These are phyloP conservation scores for Lentinula sp. DNA, from an alignment of 768 basidiomycete species.

Conservation along the genomic window DNA sequence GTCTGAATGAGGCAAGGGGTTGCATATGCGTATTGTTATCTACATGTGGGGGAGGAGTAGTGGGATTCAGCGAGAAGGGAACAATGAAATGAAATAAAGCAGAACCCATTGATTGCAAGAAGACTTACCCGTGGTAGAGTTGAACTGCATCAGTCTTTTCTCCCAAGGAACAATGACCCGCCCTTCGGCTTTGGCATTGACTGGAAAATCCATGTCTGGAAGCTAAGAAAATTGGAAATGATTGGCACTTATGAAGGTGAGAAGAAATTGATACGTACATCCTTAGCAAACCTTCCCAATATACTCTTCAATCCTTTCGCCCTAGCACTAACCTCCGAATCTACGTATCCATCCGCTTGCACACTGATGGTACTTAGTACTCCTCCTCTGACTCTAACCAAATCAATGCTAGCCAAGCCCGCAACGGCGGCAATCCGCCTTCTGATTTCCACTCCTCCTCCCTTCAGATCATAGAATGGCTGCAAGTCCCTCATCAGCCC, in stretches of 20 bases:
- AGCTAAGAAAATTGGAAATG: conserved; percentile 20
- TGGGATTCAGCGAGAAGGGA: too few species aligned
- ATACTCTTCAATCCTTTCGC: conserved; percentile 74
- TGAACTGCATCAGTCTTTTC: conserved; percentile 14
- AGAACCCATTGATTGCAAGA: too few species aligned
- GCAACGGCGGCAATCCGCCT: background rate
- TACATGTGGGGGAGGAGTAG: background rate
- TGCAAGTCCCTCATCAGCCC: conserved; percentile 70
- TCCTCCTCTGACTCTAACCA: background rate
- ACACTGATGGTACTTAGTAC: background rate
- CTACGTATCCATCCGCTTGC: conserved; percentile 38
- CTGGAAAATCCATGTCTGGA: conserved; percentile 91
- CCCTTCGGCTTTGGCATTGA: conserved; percentile 92
- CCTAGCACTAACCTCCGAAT: conserved; percentile 68
- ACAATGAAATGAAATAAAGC: too few species aligned
- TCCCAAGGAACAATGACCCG: conserved; percentile 94
- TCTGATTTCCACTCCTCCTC: conserved; percentile 30
- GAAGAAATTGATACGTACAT: background rate
- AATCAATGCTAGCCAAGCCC: background rate
- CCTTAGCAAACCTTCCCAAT: conserved; percentile 38
- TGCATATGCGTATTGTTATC: background rate
- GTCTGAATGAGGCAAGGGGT: conserved; percentile 42
- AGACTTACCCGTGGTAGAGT: too few species aligned
- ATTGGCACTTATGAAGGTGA: background rate
- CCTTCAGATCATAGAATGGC: conserved; percentile 71